These are phyloP conservation scores for Chimonanthus salicifolius DNA, from an alignment of 164 flowering plant genomes.

Conservation along the genomic window DNA sequence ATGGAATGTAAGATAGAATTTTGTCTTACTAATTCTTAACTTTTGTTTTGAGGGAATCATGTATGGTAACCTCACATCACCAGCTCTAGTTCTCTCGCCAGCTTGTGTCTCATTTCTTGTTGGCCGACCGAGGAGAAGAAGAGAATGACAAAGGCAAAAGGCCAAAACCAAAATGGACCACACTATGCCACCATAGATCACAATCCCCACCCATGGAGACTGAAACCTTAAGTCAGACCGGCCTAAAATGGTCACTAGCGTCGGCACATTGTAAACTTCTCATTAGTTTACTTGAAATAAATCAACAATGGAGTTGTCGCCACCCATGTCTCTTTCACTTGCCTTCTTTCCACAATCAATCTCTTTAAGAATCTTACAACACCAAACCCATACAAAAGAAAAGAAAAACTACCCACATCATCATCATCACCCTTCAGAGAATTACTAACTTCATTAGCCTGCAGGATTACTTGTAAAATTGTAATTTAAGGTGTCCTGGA, in stretches of 20 bases:
- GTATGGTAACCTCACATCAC: not conserved
- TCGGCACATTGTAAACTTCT: conserved; percentile 15
- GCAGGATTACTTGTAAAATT: too few species aligned
- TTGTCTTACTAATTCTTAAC: not conserved
- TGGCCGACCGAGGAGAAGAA: conserved; percentile 35
- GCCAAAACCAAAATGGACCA: conserved; percentile 6
- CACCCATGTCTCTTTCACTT: conserved; percentile 23
- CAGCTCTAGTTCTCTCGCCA: conserved; percentile 17
- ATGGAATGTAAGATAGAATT: not conserved
- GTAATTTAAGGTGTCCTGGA: too few species aligned
- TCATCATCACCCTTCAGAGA: too few species aligned
- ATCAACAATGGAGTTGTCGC: conserved; percentile 5
- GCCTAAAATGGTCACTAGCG: conserved; percentile 15
- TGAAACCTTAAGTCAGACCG: conserved; percentile 10
- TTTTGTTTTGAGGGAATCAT: not conserved
- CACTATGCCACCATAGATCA: conserved; percentile 4
- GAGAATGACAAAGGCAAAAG: conserved; percentile 21
- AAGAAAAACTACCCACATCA: not conserved
- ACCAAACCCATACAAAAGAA: not conserved
- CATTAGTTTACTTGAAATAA: not conserved
- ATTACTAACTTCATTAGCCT: too few species aligned
- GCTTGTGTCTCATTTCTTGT: conserved; percentile 51
- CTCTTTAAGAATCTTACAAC: not conserved
- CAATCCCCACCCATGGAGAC: not conserved
- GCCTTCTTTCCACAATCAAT: conserved; percentile 1